These are phyloP conservation scores for Raffaelea ambrosiae DNA, from an alignment of 2,329 filamentous ascomycete genomes.

Conservation along the genomic window DNA sequence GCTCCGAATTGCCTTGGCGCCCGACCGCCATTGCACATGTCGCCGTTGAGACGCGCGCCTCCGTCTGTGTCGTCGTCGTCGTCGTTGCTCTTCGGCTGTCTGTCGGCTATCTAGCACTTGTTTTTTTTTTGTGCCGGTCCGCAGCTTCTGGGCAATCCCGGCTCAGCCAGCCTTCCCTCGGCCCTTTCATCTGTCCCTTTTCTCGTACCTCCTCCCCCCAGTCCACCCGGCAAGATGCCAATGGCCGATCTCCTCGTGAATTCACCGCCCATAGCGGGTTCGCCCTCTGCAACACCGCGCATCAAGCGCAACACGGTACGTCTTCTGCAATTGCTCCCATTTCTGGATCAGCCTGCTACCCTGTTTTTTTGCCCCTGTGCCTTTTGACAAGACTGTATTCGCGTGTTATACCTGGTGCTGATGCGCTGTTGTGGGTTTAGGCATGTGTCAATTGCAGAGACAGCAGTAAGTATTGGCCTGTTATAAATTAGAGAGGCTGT, in stretches of 20 bases:
- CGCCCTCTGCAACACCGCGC: constrained; percentile 9
- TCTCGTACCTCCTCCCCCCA: too few relatives aligned
- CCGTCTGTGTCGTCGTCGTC: background rate
- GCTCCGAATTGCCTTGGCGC: background rate
- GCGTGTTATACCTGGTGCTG: background rate
- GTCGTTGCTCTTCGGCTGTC: background rate
- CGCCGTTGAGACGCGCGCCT: too few relatives aligned
- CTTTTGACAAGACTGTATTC: background rate
- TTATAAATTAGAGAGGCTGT: too few relatives aligned
- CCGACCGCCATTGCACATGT: background rate
- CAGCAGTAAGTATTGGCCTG: constrained; percentile 17
- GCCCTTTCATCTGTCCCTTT: background rate
- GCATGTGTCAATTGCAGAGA: constrained; percentile 17
- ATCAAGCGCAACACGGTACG: constrained; percentile 17
- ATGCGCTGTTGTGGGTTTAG: constrained; percentile 6
- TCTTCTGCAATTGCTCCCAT: background rate
- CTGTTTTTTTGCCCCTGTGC: background rate
- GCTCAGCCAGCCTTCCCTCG: background rate
- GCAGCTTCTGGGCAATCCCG: too few relatives aligned
- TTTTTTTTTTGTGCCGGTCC: too few relatives aligned
- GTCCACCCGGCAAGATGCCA: background rate
- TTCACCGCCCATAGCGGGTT: constrained; percentile 8
- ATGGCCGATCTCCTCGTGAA: constrained; percentile 9
- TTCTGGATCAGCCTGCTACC: too few relatives aligned
- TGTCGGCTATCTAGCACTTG: background rate